These are phyloP conservation scores for Paraphoma sp. DNA, from an alignment of 2,329 filamentous ascomycete genomes.

Conservation along the genomic window DNA sequence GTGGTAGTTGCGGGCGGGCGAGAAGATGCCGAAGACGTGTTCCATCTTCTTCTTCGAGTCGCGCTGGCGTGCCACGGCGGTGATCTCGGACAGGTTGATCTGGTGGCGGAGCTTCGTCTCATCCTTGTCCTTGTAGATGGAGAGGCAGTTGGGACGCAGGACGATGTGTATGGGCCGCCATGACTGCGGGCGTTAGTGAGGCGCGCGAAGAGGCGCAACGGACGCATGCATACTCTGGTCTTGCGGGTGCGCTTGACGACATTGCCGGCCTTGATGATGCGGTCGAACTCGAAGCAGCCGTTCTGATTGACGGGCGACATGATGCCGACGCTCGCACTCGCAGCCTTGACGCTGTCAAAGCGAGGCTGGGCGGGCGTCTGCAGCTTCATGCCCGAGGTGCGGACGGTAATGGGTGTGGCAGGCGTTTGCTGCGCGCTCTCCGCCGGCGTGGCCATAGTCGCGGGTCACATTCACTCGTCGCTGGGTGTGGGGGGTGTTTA, in stretches of 20 bases:
- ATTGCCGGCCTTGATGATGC: slow-evolving; percentile 87
- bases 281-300: slow-evolving; percentile 94
- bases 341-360: slow-evolving; percentile 26
- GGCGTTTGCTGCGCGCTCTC: slow-evolving; percentile 32
- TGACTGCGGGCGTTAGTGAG: slow-evolving; percentile 59
- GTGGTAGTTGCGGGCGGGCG: slow-evolving; percentile 88
- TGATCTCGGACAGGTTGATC: slow-evolving; percentile 86
- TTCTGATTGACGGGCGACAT: slow-evolving; percentile 91
- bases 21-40: slow-evolving; percentile 91
- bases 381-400: slow-evolving; percentile 34
- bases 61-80: slow-evolving; percentile 85
- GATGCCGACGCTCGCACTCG: slow-evolving; percentile 59
- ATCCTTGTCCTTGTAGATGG: slow-evolving; percentile 89
- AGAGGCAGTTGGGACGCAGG: slow-evolving; percentile 86
- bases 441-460: slow-evolving; percentile 32
- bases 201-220: not conserved
- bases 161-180: slow-evolving; percentile 94
- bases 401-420: slow-evolving; percentile 28
- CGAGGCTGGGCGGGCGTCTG: slow-evolving; percentile 31
- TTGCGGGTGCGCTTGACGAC: slow-evolving; percentile 89
- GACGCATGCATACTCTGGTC: slow-evolving; percentile 69
- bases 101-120: slow-evolving; percentile 90
- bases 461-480: slow-evolving; percentile 23
- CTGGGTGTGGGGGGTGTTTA: slow-evolving; percentile 6
- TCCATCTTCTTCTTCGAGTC: slow-evolving; percentile 87